Conservation (phyloP, 805 yeast genomes). For the Suhomyces tanzawaensis region DNA sequence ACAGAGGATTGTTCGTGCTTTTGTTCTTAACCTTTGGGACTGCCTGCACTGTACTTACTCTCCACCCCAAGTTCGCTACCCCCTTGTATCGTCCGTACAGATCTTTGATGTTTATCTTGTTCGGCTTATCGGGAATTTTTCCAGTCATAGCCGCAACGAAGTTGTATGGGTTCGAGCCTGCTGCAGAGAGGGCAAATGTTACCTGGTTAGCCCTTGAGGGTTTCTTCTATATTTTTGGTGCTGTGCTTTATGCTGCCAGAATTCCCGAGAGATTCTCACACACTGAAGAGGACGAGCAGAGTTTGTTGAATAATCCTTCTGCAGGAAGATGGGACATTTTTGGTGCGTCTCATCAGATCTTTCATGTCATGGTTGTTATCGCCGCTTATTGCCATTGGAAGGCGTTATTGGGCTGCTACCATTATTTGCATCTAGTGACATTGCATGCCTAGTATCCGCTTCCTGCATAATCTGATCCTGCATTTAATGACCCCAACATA, state of each 20-base stretch:
- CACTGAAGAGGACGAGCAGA: conserved; percentile 18
- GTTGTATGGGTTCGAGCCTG: conserved; percentile 48
- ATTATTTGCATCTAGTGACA: conserved; percentile 51
- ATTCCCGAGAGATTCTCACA: conserved; percentile 65
- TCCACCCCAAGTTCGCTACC: conserved; percentile 64
- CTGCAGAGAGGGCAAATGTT: conserved; percentile 52
- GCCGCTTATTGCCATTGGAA: conserved; percentile 75
- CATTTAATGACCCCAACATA: too few species aligned
- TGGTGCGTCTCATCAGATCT: conserved; percentile 85
- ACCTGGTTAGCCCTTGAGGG: conserved; percentile 71
- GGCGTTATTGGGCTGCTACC: conserved; percentile 59
- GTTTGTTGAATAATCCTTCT: conserved; percentile 10
- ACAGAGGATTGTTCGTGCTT: conserved; percentile 38
- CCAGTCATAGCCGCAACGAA: conserved; percentile 60
- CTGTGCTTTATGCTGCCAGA: conserved; percentile 71
- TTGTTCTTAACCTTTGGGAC: conserved; percentile 56
- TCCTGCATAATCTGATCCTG: too few species aligned
- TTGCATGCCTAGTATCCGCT: too few species aligned
- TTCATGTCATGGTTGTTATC: conserved; percentile 72
- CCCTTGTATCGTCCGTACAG: conserved; percentile 73
- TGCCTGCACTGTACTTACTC: conserved; percentile 60
- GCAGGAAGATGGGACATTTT: conserved; percentile 52
- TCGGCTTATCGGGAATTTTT: conserved; percentile 74
- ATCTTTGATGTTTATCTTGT: conserved; percentile 72
- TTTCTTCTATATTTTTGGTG: conserved; percentile 72